phyloP scores from a whole-genome alignment of 2,329 filamentous ascomycete species.

The Polychaeton citri region DNA sequence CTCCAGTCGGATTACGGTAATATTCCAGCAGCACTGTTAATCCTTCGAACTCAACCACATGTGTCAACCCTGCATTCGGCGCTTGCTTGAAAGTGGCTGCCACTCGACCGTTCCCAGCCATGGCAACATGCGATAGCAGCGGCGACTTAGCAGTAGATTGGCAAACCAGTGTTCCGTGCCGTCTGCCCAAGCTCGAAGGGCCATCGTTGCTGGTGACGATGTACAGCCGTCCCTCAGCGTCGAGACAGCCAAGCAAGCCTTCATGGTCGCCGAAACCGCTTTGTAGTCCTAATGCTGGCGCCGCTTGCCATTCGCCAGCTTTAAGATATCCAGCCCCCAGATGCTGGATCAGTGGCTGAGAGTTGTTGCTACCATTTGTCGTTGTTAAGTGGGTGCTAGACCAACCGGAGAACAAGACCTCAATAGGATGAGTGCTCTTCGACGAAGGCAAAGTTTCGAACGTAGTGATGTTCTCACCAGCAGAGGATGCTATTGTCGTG shows the following conservation, averaged over 20 bases:
- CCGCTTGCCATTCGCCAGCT: neutral
- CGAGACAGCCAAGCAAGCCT: slow-evolving; percentile 16
- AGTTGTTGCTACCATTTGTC: slow-evolving; percentile 1
- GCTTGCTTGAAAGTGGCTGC: slow-evolving; percentile 16
- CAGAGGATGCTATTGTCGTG: slow-evolving; percentile 6
- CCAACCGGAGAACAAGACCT: slow-evolving; percentile 20
- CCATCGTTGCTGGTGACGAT: slow-evolving; percentile 4
- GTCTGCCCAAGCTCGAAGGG: neutral
- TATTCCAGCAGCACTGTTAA: slow-evolving; percentile 14
- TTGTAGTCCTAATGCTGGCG: neutral
- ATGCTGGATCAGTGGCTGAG: slow-evolving; percentile 3
- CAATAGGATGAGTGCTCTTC: neutral
- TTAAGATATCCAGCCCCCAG: neutral
- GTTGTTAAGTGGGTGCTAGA: slow-evolving; percentile 14
- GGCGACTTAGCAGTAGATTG: slow-evolving; percentile 7
- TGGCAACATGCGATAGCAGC: slow-evolving; percentile 11
- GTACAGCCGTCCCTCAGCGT: slow-evolving; percentile 12
- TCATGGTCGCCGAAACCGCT: slow-evolving; percentile 18
- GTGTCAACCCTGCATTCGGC: slow-evolving; percentile 12
- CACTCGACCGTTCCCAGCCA: slow-evolving; percentile 16
- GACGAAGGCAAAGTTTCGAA: neutral
- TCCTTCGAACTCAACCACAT: slow-evolving; percentile 15
- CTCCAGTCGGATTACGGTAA: slow-evolving; percentile 13
- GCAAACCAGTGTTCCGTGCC: neutral
- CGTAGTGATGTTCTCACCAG: neutral